Conservation (phyloP, 1,284 basidiomycete species). For the Stygiomarasmius scandens region DNA sequence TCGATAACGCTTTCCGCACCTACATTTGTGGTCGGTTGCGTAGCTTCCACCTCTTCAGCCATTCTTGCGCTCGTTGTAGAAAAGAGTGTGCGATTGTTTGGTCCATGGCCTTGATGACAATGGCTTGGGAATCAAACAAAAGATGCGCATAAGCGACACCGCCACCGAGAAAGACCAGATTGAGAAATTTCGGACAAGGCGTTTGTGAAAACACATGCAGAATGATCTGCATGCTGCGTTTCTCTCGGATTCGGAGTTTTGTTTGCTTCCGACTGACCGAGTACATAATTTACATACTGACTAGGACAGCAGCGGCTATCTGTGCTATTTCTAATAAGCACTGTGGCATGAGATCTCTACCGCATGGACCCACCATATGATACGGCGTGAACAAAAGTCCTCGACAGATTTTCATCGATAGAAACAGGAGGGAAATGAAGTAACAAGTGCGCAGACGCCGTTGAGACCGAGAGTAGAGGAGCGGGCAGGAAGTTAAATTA, state of each 20-base stretch:
- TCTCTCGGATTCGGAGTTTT: not conserved
- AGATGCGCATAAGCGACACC: too few species aligned
- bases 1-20: conserved; percentile 45
- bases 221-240: too few species aligned
- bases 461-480: too few species aligned
- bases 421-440: not conserved
- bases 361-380: not conserved
- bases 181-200: too few species aligned
- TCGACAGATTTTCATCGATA: not conserved
- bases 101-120: not conserved
- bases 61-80: too few species aligned
- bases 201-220: not conserved
- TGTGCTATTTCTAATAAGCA: not conserved
- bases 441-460: not conserved
- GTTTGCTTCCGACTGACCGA: too few species aligned
- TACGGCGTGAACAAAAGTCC: not conserved
- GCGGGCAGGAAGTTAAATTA: too few species aligned
- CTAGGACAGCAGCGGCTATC: too few species aligned
- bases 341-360: not conserved
- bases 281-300: too few species aligned
- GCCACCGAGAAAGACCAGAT: not conserved
- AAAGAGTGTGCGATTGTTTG: not conserved
- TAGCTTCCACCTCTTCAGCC: conserved; percentile 36
- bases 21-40: conserved; percentile 36
- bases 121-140: not conserved